Conservation (phyloP, 129 eudicot species). For the Dittrichia graveolens region DNA sequence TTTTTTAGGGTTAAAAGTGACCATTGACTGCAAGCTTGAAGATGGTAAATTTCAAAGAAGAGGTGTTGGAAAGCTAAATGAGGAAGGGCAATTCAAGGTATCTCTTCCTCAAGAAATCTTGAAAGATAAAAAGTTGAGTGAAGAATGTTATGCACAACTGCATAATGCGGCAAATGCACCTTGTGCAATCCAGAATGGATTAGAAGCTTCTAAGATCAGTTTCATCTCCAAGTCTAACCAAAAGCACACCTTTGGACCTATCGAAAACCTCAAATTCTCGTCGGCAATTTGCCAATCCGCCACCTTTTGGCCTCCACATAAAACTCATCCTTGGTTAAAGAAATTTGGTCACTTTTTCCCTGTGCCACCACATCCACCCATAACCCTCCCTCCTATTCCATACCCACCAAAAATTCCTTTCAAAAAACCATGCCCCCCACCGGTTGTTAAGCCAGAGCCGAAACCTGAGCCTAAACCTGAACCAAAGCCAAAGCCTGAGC, state of each 20-base stretch:
- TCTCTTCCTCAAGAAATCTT: slow-evolving; percentile 65
- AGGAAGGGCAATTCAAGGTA: slow-evolving; percentile 68
- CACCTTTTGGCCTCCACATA: slow-evolving; percentile 66
- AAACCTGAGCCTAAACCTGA: slow-evolving; percentile 24
- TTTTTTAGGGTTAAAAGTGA: slow-evolving; percentile 62
- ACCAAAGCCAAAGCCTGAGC: slow-evolving; percentile 17
- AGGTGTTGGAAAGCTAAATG: slow-evolving; percentile 64
- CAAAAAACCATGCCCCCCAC: slow-evolving; percentile 41
- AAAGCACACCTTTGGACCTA: slow-evolving; percentile 59
- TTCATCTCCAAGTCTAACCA: slow-evolving; percentile 37
- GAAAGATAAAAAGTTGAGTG: slow-evolving; percentile 56
- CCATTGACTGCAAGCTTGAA: slow-evolving; percentile 67
- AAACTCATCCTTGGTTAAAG: slow-evolving; percentile 38
- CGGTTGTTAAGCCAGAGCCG: slow-evolving; percentile 32
- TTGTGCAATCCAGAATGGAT: slow-evolving; percentile 67
- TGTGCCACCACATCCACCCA: slow-evolving; percentile 43
- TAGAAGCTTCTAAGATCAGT: slow-evolving; percentile 61
- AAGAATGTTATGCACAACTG: slow-evolving; percentile 83
- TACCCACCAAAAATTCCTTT: slow-evolving; percentile 30
- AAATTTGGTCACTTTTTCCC: slow-evolving; percentile 40
- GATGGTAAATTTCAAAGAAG: slow-evolving; percentile 56
- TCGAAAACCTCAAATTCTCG: slow-evolving; percentile 61
- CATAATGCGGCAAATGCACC: slow-evolving; percentile 75
- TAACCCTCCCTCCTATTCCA: slow-evolving; percentile 22
- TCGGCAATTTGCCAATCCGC: slow-evolving; percentile 66